Base-by-base conservation (phyloP, 73 alveolate genomes). In the Durusdinium trenchii region DNA sequence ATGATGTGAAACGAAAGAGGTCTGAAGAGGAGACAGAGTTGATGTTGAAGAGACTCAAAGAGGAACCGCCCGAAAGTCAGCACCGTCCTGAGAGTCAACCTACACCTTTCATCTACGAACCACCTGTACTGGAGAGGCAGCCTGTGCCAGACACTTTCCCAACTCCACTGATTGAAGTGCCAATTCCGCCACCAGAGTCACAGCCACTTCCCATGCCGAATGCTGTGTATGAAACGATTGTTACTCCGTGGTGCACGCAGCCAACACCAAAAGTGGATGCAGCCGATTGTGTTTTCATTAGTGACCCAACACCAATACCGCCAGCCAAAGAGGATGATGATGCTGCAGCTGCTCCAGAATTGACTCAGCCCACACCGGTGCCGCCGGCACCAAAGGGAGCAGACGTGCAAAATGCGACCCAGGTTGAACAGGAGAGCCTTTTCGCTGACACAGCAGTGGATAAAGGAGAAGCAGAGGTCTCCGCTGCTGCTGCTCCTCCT, bases 31-130 rank as follows among this genome's bases (percentile, higher is more conserved):
- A 71, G 51, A 40, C 9, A 54, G 89, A 75, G 54, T 75, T 61
- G 18, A 35, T 45, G 30, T 61, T 78, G 16, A 78, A 78, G 89
- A 78, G 46, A 45, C 89, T 78, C 46, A 78, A 78, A 43, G 89
- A 78, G 30, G 89, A 78, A 61, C 89, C 89, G 6, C 89, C 89
- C 46, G 89, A 78, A 43, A 78, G 89, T 78, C 89, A 78, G 89
- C 89, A 78, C 46, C 62, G 89, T 42, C 89, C 89, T 28, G 89
- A 78, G 28, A 78, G 89, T 46, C 89, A 78, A 46, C 89, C 89
- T 45, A 78, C 89, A 23, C 89, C 89, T 78, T 78, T 78, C 89
- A 78, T 78, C 42, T 78, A 78, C 32, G 89, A 78, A 40, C 89
- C 89, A 16, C 89, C 89, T 0, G 89, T 78, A 61, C 62, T 78